phyloP scores from a whole-genome alignment of 75 land plant species.

The Adiantum capillusveneris region DNA sequence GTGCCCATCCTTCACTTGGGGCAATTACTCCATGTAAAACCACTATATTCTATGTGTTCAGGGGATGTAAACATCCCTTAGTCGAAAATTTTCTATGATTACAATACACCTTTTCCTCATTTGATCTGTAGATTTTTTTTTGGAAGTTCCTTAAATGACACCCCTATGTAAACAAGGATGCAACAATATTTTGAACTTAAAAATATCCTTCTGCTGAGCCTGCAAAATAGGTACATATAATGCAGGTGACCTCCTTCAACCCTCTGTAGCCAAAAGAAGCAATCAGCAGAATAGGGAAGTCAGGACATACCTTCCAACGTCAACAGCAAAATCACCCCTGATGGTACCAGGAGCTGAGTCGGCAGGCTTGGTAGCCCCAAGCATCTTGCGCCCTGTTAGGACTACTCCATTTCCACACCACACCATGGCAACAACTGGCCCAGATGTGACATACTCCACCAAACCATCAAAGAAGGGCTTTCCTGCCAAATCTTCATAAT shows the following conservation, averaged over 20 bases:
- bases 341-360: slow-evolving; percentile 87
- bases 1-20: too few relatives aligned
- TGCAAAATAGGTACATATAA: too few relatives aligned
- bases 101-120: not conserved
- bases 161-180: not conserved
- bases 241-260: not conserved
- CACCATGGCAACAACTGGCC: slow-evolving; percentile 95
- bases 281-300: not conserved
- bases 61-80: not conserved
- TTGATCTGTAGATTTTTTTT: too few relatives aligned
- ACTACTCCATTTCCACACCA: slow-evolving; percentile 93
- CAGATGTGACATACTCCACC: slow-evolving; percentile 78
- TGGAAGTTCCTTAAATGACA: too few relatives aligned
- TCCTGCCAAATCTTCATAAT: slow-evolving; percentile 67
- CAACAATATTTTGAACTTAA: not conserved
- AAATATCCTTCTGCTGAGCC: not conserved
- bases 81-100: not conserved
- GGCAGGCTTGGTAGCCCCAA: slow-evolving; percentile 86
- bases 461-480: slow-evolving; percentile 81
- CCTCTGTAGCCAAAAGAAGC: not conserved
- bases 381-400: slow-evolving; percentile 69
- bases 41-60: not conserved
- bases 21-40: too few relatives aligned
- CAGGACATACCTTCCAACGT: slow-evolving; percentile 59
- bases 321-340: slow-evolving; percentile 89